Conservation (phyloP, 2,329 filamentous ascomycete species). For the Cytospora piceicola region DNA sequence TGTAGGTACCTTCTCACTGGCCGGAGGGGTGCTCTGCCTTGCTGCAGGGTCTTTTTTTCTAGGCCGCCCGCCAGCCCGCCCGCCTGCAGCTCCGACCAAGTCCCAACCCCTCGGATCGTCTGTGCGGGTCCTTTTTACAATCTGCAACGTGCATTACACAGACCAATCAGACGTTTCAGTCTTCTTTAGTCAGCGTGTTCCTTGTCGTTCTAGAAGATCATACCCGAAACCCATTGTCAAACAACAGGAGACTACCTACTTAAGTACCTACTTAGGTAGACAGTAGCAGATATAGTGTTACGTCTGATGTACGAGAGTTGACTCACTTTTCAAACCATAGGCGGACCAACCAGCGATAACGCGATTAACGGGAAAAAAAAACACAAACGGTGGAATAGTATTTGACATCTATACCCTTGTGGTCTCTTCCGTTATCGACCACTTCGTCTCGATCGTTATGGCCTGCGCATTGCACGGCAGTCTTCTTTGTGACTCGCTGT, state of each 20-base stretch:
- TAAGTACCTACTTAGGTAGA: not conserved
- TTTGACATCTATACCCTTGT: not conserved
- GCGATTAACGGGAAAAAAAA: no score
- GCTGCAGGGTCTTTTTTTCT: not conserved
- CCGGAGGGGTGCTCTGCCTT: not conserved
- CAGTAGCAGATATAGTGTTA: not conserved
- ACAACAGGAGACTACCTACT: not conserved
- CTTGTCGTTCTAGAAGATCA: not conserved
- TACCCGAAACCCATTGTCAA: not conserved
- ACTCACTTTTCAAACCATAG: not conserved
- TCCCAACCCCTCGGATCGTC: slow-evolving; percentile 3
- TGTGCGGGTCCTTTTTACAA: not conserved
- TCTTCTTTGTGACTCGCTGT: slow-evolving; percentile 23
- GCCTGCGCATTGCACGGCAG: slow-evolving; percentile 22
- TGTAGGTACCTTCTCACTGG: no score
- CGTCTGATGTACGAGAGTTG: not conserved
- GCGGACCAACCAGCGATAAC: not conserved
- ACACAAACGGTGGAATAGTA: not conserved
- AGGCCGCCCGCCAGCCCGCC: not conserved
- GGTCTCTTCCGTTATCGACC: slow-evolving; percentile 25
- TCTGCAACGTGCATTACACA: not conserved
- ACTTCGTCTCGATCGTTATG: slow-evolving; percentile 28
- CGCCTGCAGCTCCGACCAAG: not conserved
- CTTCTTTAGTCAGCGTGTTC: not conserved
- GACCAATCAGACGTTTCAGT: not conserved